Evolutionary conservation across 2,329 filamentous ascomycete species (phyloP).

Genomic region (Blastomyces silverae): DNA sequence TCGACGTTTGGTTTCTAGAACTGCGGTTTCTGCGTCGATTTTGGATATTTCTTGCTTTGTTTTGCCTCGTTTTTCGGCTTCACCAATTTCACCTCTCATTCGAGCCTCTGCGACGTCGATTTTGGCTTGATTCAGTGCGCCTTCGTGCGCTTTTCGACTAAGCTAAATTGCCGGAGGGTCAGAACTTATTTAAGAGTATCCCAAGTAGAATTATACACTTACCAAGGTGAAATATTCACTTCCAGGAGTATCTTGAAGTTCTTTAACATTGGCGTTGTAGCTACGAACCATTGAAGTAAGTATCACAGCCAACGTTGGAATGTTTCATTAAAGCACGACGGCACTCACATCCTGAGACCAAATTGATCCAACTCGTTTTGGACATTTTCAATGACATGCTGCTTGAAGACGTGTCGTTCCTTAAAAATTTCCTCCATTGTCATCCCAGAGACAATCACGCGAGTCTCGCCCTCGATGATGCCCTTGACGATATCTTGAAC

Average conservation of each 20-base stretch:
- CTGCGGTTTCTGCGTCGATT: constrained; percentile 78
- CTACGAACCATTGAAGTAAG: constrained; percentile 39
- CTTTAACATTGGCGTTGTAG: constrained; percentile 74
- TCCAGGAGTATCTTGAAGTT: constrained; percentile 73
- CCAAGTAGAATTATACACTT: background rate
- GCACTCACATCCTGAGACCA: constrained; percentile 60
- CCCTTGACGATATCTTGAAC: constrained; percentile 81
- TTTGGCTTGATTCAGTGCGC: constrained; percentile 71
- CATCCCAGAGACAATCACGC: constrained; percentile 76
- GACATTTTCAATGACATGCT: constrained; percentile 66
- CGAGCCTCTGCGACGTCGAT: constrained; percentile 54
- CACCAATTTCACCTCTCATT: constrained; percentile 56
- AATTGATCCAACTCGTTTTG: constrained; percentile 75
- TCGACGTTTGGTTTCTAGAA: constrained; percentile 76
- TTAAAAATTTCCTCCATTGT: constrained; percentile 90
- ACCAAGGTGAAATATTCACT: constrained; percentile 72
- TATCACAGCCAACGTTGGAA: background rate
- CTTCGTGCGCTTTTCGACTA: constrained; percentile 76
- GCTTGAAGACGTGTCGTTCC: constrained; percentile 69
- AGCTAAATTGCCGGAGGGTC: constrained; percentile 36
- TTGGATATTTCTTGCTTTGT: constrained; percentile 82
- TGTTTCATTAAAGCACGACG: background rate
- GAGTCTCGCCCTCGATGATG: constrained; percentile 82
- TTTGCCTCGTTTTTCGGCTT: constrained; percentile 69
- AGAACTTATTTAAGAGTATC: background rate